Conservation (phyloP, 768 basidiomycete species). For the Sporobolomyces pararoseus region DNA sequence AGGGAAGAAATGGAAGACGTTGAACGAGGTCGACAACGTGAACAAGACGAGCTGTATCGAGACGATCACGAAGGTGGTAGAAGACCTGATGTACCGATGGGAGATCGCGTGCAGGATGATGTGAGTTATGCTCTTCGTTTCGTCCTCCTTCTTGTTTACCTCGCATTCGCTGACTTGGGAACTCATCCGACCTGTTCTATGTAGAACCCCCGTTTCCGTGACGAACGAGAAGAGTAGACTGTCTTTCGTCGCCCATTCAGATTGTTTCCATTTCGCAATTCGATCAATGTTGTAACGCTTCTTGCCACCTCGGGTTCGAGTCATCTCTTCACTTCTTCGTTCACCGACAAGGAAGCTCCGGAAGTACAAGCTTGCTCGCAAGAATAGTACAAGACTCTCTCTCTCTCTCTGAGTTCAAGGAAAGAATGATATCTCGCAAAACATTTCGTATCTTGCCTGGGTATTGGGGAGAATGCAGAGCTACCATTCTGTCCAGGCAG, state of each 20-base stretch:
- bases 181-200: neutral
- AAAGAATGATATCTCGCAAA: no score
- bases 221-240: constrained; percentile 44
- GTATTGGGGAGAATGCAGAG: no score
- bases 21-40: constrained; percentile 61
- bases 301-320: no score
- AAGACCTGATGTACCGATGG: constrained; percentile 46
- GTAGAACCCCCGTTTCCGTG: constrained; percentile 45
- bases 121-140: constrained; percentile 20
- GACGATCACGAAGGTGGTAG: constrained; percentile 39
- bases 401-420: no score
- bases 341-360: no score
- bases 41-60: constrained; percentile 76
- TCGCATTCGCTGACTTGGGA: no score
- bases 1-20: constrained; percentile 64
- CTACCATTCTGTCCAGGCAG: no score
- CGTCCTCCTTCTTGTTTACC: neutral
- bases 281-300: neutral
- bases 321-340: neutral
- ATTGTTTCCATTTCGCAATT: neutral
- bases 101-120: constrained; percentile 42
- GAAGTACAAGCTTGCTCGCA: no score
- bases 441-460: no score
- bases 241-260: no score
- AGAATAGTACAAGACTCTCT: no score